phyloP scores from a whole-genome alignment of 306 rosid genomes.

The Medicago ruthenica region DNA sequence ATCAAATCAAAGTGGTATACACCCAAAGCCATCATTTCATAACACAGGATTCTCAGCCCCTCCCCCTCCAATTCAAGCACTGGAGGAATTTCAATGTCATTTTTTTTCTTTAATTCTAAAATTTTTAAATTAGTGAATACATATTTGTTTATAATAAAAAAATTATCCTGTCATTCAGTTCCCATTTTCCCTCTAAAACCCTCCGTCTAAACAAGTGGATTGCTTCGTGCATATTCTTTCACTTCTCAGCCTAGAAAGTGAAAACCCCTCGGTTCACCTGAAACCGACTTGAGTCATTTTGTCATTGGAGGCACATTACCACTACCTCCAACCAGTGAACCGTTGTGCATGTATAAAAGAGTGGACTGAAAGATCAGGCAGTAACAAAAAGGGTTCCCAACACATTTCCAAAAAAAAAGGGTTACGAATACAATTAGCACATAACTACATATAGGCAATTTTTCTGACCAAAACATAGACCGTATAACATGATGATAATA shows the following conservation, averaged over 20 bases:
- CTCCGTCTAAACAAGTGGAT: no score
- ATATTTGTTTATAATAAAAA: no score
- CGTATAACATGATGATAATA: neutral
- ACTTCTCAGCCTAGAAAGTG: neutral
- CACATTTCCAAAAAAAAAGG: neutral
- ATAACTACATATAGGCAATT: neutral
- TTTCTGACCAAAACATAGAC: neutral
- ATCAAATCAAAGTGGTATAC: no score
- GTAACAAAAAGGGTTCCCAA: constrained; percentile 21
- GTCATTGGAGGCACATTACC: neutral
- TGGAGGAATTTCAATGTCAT: no score
- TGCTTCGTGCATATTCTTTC: neutral
- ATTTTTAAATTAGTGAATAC: no score
- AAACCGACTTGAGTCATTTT: constrained; percentile 9
- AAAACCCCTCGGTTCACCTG: constrained; percentile 9
- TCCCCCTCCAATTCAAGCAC: no score
- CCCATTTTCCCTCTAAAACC: no score
- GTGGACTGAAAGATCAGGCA: neutral
- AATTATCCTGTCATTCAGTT: no score
- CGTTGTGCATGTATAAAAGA: neutral
- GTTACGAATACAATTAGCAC: neutral
- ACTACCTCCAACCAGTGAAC: neutral
- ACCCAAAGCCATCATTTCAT: no score
- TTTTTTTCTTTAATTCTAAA: no score
- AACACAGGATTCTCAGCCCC: no score